Evolutionary conservation across 2,329 filamentous ascomycete species (phyloP).

Genomic region (Graphilbum ipis-grandicollis): DNA sequence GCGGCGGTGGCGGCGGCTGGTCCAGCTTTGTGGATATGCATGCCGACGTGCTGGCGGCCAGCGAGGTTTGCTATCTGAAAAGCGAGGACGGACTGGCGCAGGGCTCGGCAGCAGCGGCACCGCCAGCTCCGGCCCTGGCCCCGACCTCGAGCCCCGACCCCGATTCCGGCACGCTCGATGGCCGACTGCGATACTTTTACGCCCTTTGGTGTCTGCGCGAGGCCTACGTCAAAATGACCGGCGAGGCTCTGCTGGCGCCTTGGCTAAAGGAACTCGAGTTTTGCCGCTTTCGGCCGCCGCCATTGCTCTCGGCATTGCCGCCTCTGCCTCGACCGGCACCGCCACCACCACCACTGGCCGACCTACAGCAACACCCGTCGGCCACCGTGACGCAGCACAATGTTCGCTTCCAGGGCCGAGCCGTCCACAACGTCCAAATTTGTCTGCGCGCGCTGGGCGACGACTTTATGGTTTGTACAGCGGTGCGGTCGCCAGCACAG

Average conservation of each 20-base stretch:
- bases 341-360: conserved; percentile 10
- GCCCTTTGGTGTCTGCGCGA: conserved; percentile 66
- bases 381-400: conserved; percentile 19
- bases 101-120: not conserved
- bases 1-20: conserved; percentile 30
- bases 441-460: conserved; percentile 24
- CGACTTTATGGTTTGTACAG: conserved; percentile 38
- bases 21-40: conserved; percentile 53
- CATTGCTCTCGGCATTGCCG: conserved; percentile 23
- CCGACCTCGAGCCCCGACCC: conserved; percentile 11
- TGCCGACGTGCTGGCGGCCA: conserved; percentile 47
- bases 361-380: conserved; percentile 14
- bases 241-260: conserved; percentile 55
- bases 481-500: conserved; percentile 21
- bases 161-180: conserved; percentile 29
- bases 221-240: conserved; percentile 69
- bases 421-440: conserved; percentile 23
- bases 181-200: conserved; percentile 54
- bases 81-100: conserved; percentile 14
- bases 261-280: conserved; percentile 62
- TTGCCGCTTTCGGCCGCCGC: conserved; percentile 39
- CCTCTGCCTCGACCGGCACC: conserved; percentile 3
- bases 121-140: conserved; percentile 2
- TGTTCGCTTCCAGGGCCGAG: conserved; percentile 20
- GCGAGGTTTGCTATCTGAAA: conserved; percentile 47